A percentile compares a stretch with the other conserved stretches of the same genome.
Evolutionary conservation across 225 moss, liverwort and hornwort genomes (phyloP).

Genomic region (Bryum argenteum): DNA sequence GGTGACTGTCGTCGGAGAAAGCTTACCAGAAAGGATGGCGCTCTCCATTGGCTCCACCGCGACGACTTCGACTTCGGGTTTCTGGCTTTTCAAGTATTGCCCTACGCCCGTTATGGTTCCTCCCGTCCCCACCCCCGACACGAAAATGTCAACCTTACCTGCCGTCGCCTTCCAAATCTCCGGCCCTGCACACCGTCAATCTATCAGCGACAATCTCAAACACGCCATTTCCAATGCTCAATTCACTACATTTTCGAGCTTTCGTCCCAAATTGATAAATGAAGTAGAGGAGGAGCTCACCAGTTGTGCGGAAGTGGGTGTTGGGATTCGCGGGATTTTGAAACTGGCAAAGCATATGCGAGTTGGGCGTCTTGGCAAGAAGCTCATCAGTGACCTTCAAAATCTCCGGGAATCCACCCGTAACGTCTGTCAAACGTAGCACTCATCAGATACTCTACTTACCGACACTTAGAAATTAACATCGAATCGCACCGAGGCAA

Average conservation of each 20-base stretch:
- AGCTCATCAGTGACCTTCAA: constrained; percentile 56
- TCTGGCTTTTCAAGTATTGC: constrained; percentile 69
- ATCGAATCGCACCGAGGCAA: no score
- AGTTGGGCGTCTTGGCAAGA: constrained; percentile 66
- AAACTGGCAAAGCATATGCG: constrained; percentile 75
- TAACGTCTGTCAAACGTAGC: constrained; percentile 42
- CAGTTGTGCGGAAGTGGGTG: constrained; percentile 71
- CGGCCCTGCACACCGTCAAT: constrained; percentile 56
- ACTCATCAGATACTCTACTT: neutral
- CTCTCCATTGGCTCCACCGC: constrained; percentile 83
- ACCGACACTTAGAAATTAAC: neutral
- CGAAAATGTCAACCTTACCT: constrained; percentile 84
- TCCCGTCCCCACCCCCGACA: constrained; percentile 69
- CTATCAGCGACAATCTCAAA: neutral
- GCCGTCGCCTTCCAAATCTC: constrained; percentile 85
- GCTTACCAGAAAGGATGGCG: constrained; percentile 66
- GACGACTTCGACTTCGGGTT: constrained; percentile 56
- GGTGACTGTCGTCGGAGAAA: no score
- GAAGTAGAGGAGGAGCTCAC: constrained; percentile 28
- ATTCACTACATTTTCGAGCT: no score
- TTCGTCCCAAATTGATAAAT: no score
- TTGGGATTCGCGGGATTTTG: constrained; percentile 62
- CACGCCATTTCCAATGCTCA: neutral
- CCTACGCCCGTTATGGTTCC: constrained; percentile 74
- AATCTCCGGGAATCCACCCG: constrained; percentile 48